Conservation (phyloP, 306 rosid species). For the Pachyrhizus erosus region DNA sequence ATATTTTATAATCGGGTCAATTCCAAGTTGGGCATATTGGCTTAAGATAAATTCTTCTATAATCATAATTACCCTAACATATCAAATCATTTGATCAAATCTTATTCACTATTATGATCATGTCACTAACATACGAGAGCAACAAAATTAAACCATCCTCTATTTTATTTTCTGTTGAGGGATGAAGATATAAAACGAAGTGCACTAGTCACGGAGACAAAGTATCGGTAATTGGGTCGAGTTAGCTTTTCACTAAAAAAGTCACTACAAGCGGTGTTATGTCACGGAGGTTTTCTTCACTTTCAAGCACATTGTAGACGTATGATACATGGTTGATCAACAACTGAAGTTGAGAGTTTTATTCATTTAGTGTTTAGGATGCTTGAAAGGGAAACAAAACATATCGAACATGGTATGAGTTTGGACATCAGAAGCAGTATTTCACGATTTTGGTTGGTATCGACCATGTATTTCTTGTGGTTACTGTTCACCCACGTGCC, state of each 20-base stretch:
- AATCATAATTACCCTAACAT: constrained; percentile 54
- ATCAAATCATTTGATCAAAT: constrained; percentile 48
- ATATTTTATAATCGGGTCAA: constrained; percentile 63
- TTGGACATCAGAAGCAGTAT: constrained; percentile 15
- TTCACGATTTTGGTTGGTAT: constrained; percentile 14
- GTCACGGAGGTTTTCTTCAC: background rate
- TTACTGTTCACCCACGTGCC: constrained; percentile 44
- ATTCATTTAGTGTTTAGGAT: constrained; percentile 11
- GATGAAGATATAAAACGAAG: background rate
- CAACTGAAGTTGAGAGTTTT: background rate
- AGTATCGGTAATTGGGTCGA: constrained; percentile 1
- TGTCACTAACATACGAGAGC: constrained; percentile 37
- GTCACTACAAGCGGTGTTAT: background rate
- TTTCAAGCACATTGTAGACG: background rate
- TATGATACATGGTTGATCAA: constrained; percentile 5
- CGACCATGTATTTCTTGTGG: constrained; percentile 30
- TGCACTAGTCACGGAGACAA: constrained; percentile 12
- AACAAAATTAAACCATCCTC: constrained; percentile 5
- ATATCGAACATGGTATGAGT: constrained; percentile 32
- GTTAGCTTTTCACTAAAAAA: constrained; percentile 10
- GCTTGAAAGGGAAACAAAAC: constrained; percentile 37
- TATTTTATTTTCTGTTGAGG: background rate
- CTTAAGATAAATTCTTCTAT: constrained; percentile 51
- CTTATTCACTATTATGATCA: constrained; percentile 42
- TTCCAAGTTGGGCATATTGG: constrained; percentile 51